Percentiles rank a stretch among this genome's conserved stretches.
phyloP scores from a whole-genome alignment of 2,329 filamentous ascomycete genomes.

The Trichoderma cornu-damae region DNA sequence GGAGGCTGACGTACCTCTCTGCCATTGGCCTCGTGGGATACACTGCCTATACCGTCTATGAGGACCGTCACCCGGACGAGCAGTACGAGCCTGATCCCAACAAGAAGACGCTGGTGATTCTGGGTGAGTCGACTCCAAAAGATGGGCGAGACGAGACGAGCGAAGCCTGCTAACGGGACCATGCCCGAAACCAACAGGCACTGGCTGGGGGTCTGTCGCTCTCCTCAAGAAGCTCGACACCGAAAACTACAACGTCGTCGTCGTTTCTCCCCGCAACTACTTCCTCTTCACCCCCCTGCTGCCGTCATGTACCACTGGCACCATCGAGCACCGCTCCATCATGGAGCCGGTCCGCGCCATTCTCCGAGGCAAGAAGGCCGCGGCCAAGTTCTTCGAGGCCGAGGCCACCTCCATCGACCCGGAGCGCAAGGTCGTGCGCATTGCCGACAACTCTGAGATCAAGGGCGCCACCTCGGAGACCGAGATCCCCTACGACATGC shows the following conservation, averaged over 20 bases:
- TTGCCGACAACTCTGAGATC: slow-evolving; percentile 89
- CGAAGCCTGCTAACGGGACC: slow-evolving; percentile 24
- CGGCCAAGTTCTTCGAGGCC: slow-evolving; percentile 96
- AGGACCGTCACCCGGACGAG: slow-evolving; percentile 72
- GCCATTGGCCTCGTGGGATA: slow-evolving; percentile 64
- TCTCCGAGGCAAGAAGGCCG: slow-evolving; percentile 86
- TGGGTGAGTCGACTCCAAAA: slow-evolving; percentile 56
- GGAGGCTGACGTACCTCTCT: slow-evolving; percentile 76
- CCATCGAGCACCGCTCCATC: slow-evolving; percentile 98
- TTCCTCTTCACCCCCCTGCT: slow-evolving; percentile 98
- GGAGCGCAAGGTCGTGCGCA: slow-evolving; percentile 79
- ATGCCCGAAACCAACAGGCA: slow-evolving; percentile 57
- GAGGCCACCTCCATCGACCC: slow-evolving; percentile 94
- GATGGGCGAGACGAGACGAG: no score
- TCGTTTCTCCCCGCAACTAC: slow-evolving; percentile 98
- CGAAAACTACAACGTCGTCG: slow-evolving; percentile 97
- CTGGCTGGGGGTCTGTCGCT: slow-evolving; percentile 92
- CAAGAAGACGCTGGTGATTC: slow-evolving; percentile 96
- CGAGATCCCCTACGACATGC: slow-evolving; percentile 95
- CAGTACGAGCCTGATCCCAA: slow-evolving; percentile 73
- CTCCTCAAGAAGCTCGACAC: slow-evolving; percentile 98
- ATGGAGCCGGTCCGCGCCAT: slow-evolving; percentile 99
- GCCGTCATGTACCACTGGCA: slow-evolving; percentile 93
- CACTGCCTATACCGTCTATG: slow-evolving; percentile 75
- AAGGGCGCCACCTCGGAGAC: slow-evolving; percentile 77